Evolutionary conservation across 257 asterid species (phyloP).

Genomic region (Solanum chiquidenum): DNA sequence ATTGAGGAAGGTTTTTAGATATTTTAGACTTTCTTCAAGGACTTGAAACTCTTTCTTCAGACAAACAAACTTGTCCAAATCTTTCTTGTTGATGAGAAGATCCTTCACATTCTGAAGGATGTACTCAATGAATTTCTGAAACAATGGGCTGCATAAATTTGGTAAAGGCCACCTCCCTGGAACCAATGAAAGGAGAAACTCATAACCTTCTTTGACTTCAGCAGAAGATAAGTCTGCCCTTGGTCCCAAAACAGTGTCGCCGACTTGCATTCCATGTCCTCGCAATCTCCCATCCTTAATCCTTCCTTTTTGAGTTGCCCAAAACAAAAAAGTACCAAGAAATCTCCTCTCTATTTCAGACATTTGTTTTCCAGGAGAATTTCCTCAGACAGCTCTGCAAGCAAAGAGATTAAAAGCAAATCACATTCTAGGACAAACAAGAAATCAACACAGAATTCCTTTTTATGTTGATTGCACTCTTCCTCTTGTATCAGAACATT

Average conservation of each 20-base stretch:
- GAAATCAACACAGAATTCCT: neutral
- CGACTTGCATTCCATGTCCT: neutral
- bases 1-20: neutral
- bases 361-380: constrained; percentile 6
- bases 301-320: neutral
- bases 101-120: neutral
- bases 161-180: neutral
- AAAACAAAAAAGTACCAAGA: neutral
- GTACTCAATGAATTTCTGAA: neutral
- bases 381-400: neutral
- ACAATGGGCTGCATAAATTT: neutral
- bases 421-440: neutral
- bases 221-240: neutral
- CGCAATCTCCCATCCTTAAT: neutral
- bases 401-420: neutral
- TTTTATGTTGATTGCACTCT: too few species aligned
- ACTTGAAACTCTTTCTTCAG: neutral
- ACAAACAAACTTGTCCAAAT: neutral
- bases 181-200: neutral
- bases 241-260: neutral
- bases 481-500: too few species aligned
- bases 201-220: neutral
- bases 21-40: neutral
- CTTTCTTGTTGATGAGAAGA: neutral
- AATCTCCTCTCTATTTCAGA: neutral